These are phyloP conservation scores for Aurantiochytrium sp. DNA, from an alignment of 108 stramenopile species.

Conservation along the genomic window DNA sequence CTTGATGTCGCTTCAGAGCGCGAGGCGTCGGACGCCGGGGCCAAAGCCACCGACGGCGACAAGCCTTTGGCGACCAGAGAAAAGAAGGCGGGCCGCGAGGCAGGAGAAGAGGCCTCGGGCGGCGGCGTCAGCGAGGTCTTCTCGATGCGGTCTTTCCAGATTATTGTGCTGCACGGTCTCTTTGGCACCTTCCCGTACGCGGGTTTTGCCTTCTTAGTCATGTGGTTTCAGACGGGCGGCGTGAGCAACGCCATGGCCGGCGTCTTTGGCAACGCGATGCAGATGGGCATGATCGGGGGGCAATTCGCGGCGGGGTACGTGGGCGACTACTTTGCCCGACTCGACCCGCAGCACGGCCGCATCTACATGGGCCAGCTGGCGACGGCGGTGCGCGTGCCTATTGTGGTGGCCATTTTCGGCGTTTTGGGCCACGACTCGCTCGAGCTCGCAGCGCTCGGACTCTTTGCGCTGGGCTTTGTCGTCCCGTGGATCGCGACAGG, in stretches of 20 bases:
- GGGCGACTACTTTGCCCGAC: neutral
- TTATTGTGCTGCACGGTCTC: neutral
- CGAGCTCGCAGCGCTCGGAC: neutral
- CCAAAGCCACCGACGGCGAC: neutral
- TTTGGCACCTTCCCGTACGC: conserved; percentile 17
- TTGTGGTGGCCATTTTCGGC: neutral
- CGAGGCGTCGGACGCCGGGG: too few species aligned
- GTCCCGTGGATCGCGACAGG: conserved; percentile 21
- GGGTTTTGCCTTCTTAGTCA: neutral
- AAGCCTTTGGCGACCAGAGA: neutral
- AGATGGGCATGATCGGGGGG: neutral
- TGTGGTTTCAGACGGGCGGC: conserved; percentile 9
- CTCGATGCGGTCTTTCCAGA: neutral
- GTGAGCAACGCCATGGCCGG: neutral
- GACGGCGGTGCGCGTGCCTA: neutral
- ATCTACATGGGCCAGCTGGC: neutral
- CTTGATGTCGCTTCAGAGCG: too few species aligned
- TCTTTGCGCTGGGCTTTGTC: neutral
- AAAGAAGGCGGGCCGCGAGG: neutral
- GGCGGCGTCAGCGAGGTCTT: neutral
- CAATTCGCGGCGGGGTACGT: neutral
- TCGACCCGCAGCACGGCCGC: neutral
- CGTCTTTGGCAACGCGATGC: neutral
- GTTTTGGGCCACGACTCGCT: neutral
- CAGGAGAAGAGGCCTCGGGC: neutral